Base-by-base conservation (phyloP, 2,329 filamentous ascomycete genomes). In the Stachybotrys chlorohalonatus region DNA sequence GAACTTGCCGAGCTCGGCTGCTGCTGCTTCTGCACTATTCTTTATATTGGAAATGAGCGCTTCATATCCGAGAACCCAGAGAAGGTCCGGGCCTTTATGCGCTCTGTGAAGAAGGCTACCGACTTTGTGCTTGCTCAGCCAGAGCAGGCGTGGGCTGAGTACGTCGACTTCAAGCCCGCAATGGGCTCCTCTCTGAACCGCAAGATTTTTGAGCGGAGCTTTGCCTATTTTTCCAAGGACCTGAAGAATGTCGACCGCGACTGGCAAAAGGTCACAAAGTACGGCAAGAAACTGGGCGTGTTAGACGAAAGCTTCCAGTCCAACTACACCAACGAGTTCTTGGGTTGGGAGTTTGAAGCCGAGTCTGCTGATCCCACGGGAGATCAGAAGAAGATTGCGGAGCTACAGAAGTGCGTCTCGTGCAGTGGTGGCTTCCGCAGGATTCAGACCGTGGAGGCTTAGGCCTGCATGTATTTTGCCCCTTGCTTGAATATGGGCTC, bases 21-120 rank as follows among this genome's bases (percentile, higher is more conserved):
- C 75, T 91, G 87, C 80, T 91, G 87, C 77, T 91, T 91, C 81
- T 91, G 87, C 72, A 84, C 83, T 31, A 88, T 91, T 68, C 76
- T 91, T 47, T 90, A 91, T 76, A 91, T 91, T 59, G 87, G 84
- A 63, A 90, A 91, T 70, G 86, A 90, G 63, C 65, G 65, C 8
- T 91, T 91, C 72, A 70, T 90, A 49, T 67, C 74, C n/a, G 73
- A 80, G 56, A 82, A 89, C 70, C 82, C 83, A 0, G 84, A 83
- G 1, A 84, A 85, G 66, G 82, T 88, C 3, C 70, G 71, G 55
- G 80, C 81, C 48, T 91, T 91, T 72, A 76, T 90, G 73, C 80
- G 79, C 49, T 87, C 87, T 31, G 83, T 88, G 65, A 91, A 91
- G 76, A 79, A 77, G 47, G 87, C 87, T 2, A 91, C 87, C 0